These are phyloP conservation scores for Salix udensis DNA, from an alignment of 345 rosid species.

Conservation along the genomic window DNA sequence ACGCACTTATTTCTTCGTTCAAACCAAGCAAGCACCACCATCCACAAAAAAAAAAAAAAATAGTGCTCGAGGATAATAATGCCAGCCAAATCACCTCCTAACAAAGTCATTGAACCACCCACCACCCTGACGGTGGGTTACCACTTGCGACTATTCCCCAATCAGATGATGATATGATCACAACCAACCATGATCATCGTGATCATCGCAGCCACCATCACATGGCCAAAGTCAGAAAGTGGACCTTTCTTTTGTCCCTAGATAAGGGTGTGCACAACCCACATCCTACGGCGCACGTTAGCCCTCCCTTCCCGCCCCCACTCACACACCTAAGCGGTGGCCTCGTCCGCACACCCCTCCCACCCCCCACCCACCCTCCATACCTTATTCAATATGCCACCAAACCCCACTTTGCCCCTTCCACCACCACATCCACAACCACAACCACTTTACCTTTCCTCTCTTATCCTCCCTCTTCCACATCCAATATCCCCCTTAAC, in stretches of 20 bases:
- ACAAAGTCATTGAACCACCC: neutral
- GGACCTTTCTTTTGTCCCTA: slow-evolving; percentile 18
- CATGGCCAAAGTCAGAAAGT: slow-evolving; percentile 16
- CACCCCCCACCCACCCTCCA: slow-evolving; percentile 20
- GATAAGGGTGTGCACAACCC: slow-evolving; percentile 5
- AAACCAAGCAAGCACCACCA: neutral
- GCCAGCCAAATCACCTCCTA: slow-evolving; percentile 6
- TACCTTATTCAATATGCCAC: slow-evolving; percentile 34
- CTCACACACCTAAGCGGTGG: slow-evolving; percentile 20
- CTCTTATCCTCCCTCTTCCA: slow-evolving; percentile 6
- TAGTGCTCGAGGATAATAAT: neutral
- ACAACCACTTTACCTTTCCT: neutral
- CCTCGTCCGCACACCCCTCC: slow-evolving; percentile 43
- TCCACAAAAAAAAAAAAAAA: neutral
- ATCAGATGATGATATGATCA: neutral
- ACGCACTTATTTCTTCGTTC: neutral
- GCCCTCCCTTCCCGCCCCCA: slow-evolving; percentile 7
- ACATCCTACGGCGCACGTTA: slow-evolving; percentile 11
- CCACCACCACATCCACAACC: slow-evolving; percentile 20
- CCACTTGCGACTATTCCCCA: neutral
- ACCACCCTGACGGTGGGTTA: slow-evolving; percentile 17
- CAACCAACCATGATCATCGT: neutral
- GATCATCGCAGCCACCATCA: neutral
- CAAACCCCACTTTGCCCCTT: slow-evolving; percentile 38
- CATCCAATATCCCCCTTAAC: neutral